Evolutionary conservation across 345 rosid genomes (phyloP).

Genomic region (Viola odorata): DNA sequence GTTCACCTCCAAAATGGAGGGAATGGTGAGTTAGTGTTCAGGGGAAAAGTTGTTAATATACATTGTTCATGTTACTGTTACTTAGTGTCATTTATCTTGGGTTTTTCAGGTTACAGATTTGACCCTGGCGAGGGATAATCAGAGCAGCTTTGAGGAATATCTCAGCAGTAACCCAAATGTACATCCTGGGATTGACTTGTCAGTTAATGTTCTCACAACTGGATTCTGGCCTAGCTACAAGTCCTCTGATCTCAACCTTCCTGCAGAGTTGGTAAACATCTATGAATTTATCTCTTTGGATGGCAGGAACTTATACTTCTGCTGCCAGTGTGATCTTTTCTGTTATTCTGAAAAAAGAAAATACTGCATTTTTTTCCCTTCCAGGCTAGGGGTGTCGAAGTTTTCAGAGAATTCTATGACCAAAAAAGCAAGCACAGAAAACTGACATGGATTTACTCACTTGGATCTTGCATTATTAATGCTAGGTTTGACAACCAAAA

Average conservation of each 20-base stretch:
- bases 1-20: slow-evolving; percentile 76
- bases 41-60: not conserved
- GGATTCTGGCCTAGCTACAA: slow-evolving; percentile 95
- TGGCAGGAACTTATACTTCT: no score
- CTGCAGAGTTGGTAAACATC: slow-evolving; percentile 64
- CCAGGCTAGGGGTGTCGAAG: slow-evolving; percentile 68
- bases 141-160: slow-evolving; percentile 62
- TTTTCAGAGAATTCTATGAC: slow-evolving; percentile 59
- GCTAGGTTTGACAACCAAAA: slow-evolving; percentile 59
- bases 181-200: slow-evolving; percentile 70
- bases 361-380: slow-evolving; percentile 5
- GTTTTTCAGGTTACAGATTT: slow-evolving; percentile 63
- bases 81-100: not conserved
- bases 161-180: slow-evolving; percentile 45
- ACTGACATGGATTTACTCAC: slow-evolving; percentile 67
- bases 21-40: slow-evolving; percentile 49
- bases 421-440: slow-evolving; percentile 56
- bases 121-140: slow-evolving; percentile 83
- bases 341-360: not conserved
- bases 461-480: slow-evolving; percentile 52
- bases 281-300: not conserved
- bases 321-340: not conserved
- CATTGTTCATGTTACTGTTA: not conserved
- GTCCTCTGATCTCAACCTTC: slow-evolving; percentile 71
- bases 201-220: slow-evolving; percentile 81